These are phyloP conservation scores for Artemisia annua DNA, from an alignment of 129 eudicot species.

Conservation along the genomic window DNA sequence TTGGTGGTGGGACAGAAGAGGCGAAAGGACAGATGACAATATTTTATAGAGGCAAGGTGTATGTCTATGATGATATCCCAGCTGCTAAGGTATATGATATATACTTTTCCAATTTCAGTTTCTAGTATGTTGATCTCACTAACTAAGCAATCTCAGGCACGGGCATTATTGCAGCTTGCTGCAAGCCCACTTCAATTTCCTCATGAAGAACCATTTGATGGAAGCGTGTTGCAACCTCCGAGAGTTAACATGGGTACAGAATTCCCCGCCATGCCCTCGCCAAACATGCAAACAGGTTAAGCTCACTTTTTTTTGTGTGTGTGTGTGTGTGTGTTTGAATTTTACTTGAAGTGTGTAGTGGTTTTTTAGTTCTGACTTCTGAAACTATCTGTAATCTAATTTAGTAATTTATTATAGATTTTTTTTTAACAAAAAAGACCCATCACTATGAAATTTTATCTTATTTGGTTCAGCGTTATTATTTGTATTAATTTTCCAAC, in stretches of 20 bases:
- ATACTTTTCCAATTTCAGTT: conserved; percentile 32
- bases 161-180: conserved; percentile 75
- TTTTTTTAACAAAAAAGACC: too few species aligned
- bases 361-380: too few species aligned
- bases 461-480: too few species aligned
- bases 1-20: conserved; percentile 42
- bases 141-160: conserved; percentile 63
- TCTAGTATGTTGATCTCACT: conserved; percentile 28
- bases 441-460: too few species aligned
- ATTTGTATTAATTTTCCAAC: too few species aligned
- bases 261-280: conserved; percentile 32
- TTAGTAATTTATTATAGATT: too few species aligned
- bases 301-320: too few species aligned
- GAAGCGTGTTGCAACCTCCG: conserved; percentile 38
- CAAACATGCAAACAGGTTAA: conserved; percentile 49
- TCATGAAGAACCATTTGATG: conserved; percentile 52
- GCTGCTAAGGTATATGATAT: conserved; percentile 61
- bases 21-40: conserved; percentile 74
- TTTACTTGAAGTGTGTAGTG: background rate
- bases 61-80: conserved; percentile 77
- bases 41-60: conserved; percentile 80
- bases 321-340: too few species aligned
- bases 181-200: conserved; percentile 72
- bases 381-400: too few species aligned
- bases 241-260: conserved; percentile 32